Conservation (phyloP, 192 early-diverging fungal genomes). For the Phlyctochytrium arcticum region DNA sequence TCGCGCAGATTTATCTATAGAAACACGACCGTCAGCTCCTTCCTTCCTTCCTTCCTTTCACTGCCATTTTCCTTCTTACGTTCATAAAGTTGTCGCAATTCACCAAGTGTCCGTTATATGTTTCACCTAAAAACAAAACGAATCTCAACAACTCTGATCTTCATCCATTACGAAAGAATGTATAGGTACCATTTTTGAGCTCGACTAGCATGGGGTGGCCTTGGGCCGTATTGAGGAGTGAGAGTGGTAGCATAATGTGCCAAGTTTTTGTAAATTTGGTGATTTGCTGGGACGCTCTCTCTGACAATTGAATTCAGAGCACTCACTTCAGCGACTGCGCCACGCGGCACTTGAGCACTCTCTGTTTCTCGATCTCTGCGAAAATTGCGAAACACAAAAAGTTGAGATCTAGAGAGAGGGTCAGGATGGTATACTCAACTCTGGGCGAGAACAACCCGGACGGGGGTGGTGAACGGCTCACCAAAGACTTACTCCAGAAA, state of each 20-base stretch:
- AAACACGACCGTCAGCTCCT: neutral
- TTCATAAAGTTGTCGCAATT: constrained; percentile 99
- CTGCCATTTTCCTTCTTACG: constrained; percentile 7
- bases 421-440: constrained; percentile 21
- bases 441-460: constrained; percentile 15
- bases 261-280: too few species aligned
- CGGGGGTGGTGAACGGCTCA: constrained; percentile 9
- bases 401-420: neutral
- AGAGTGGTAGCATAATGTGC: constrained; percentile 89
- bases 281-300: too few species aligned
- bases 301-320: too few species aligned
- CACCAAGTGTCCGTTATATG: constrained; percentile 96
- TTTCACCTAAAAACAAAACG: constrained; percentile 77
- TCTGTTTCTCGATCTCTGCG: too few species aligned
- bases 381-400: neutral
- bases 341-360: too few species aligned
- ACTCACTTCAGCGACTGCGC: too few species aligned
- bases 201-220: constrained; percentile 93
- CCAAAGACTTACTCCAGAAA: neutral
- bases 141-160: too few species aligned
- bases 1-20: constrained; percentile 74
- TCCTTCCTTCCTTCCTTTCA: too few species aligned
- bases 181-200: constrained; percentile 71
- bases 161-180: neutral
- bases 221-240: constrained; percentile 82